phyloP scores from a whole-genome alignment of 1,284 basidiomycete genomes.

The Pyrrhoderma lamaoense region DNA sequence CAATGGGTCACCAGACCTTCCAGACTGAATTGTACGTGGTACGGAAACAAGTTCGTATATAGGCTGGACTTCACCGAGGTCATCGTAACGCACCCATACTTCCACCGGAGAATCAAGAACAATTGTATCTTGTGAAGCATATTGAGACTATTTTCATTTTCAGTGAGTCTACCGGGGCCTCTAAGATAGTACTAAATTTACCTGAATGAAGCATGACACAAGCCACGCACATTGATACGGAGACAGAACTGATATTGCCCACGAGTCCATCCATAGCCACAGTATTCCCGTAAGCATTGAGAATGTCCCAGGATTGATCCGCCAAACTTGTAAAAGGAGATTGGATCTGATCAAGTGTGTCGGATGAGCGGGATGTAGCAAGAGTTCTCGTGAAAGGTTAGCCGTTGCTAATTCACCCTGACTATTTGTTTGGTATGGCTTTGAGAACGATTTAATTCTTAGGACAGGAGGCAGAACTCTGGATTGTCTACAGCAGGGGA shows the following conservation, averaged over 20 bases:
- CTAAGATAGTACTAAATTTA: neutral
- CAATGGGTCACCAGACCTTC: too few species aligned
- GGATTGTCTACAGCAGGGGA: neutral
- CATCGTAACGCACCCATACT: too few species aligned
- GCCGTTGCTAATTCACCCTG: too few species aligned
- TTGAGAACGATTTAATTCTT: neutral
- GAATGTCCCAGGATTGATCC: neutral
- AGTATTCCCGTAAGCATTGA: slow-evolving; percentile 2
- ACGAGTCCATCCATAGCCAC: slow-evolving; percentile 13
- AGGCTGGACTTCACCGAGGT: too few species aligned
- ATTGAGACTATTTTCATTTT: too few species aligned
- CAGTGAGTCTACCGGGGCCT: neutral
- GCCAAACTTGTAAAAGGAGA: neutral
- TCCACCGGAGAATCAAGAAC: too few species aligned
- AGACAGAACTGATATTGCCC: slow-evolving; percentile 10
- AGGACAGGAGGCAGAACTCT: slow-evolving; percentile 7
- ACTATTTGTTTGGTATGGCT: too few species aligned
- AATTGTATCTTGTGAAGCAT: neutral
- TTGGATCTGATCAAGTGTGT: slow-evolving; percentile 3
- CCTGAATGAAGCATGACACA: slow-evolving; percentile 11
- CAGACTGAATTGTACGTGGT: too few species aligned
- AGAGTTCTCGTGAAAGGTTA: slow-evolving; percentile 4
- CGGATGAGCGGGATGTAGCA: slow-evolving; percentile 10
- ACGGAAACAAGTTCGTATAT: too few species aligned
- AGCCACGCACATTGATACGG: slow-evolving; percentile 8